These are phyloP conservation scores for Pelargonium myrrhifolium DNA, from an alignment of 441 rosid species.

Conservation along the genomic window DNA sequence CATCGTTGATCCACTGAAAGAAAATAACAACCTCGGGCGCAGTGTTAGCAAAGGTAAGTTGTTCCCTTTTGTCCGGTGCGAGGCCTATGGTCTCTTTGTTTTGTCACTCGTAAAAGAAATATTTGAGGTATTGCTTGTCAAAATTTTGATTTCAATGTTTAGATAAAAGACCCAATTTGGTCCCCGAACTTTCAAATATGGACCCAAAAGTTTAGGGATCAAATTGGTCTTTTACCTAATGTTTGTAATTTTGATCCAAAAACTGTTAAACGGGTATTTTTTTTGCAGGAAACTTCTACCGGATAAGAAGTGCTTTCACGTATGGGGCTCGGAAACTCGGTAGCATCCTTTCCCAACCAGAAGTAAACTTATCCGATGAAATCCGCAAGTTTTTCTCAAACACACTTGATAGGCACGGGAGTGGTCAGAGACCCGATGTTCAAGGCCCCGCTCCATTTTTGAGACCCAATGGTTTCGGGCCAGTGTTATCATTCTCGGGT, in stretches of 20 bases:
- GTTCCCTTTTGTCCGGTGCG: conserved; percentile 7
- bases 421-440: conserved; percentile 77
- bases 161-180: no score
- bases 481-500: conserved; percentile 22
- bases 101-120: conserved; percentile 2
- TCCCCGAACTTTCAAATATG: no score
- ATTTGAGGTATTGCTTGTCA: neutral
- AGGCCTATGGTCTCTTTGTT: neutral
- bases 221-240: no score
- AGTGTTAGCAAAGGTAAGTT: conserved; percentile 89
- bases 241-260: no score
- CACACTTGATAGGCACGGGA: conserved; percentile 66
- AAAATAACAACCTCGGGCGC: conserved; percentile 98
- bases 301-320: conserved; percentile 65
- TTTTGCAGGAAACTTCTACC: conserved; percentile 49
- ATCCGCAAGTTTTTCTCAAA: conserved; percentile 51
- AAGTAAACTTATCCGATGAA: conserved; percentile 37
- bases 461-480: conserved; percentile 29
- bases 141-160: no score
- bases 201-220: no score
- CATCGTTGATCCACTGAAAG: conserved; percentile 93
- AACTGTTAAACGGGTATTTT: no score
- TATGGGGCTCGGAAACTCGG: conserved; percentile 70
- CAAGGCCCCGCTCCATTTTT: conserved; percentile 38
- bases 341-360: conserved; percentile 38